Evolutionary conservation across 257 asterid genomes (phyloP).

Genomic region (Echium plantagineum): DNA sequence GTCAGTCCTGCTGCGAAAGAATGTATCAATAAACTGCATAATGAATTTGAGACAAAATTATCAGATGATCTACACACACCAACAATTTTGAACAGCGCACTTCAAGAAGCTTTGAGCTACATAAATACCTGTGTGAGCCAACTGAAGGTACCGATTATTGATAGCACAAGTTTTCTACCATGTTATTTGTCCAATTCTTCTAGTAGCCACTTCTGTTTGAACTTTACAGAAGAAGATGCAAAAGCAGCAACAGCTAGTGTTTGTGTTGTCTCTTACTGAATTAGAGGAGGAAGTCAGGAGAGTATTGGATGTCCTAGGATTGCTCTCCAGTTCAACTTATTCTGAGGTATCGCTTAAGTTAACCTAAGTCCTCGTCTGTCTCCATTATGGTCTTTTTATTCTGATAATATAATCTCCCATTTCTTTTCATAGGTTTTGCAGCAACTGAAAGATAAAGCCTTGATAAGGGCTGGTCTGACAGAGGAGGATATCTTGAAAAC

Average conservation of each 20-base stretch:
- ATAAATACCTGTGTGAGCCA: conserved; percentile 36
- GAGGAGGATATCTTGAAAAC: conserved; percentile 42
- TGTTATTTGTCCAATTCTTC: no score
- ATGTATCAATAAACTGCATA: conserved; percentile 43
- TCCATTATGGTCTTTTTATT: neutral
- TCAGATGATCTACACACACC: conserved; percentile 86
- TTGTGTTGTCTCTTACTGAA: conserved; percentile 19
- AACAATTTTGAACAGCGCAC: conserved; percentile 41
- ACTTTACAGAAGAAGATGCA: conserved; percentile 28
- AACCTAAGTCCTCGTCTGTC: neutral
- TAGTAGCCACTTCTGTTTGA: no score
- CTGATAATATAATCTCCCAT: neutral
- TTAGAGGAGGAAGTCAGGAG: conserved; percentile 25
- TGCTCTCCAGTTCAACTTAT: conserved; percentile 23
- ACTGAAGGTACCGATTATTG: conserved; percentile 36
- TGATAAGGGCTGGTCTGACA: conserved; percentile 50
- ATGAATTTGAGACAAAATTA: conserved; percentile 47
- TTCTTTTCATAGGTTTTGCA: conserved; percentile 40
- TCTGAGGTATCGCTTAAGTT: conserved; percentile 26
- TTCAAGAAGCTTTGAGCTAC: conserved; percentile 53
- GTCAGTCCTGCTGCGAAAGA: conserved; percentile 36
- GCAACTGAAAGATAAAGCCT: conserved; percentile 75
- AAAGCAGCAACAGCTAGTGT: conserved; percentile 20
- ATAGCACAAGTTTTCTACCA: no score
- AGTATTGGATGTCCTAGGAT: conserved; percentile 28